Conservation (phyloP, 2,329 filamentous ascomycete species). For the Onygenales sp. region DNA sequence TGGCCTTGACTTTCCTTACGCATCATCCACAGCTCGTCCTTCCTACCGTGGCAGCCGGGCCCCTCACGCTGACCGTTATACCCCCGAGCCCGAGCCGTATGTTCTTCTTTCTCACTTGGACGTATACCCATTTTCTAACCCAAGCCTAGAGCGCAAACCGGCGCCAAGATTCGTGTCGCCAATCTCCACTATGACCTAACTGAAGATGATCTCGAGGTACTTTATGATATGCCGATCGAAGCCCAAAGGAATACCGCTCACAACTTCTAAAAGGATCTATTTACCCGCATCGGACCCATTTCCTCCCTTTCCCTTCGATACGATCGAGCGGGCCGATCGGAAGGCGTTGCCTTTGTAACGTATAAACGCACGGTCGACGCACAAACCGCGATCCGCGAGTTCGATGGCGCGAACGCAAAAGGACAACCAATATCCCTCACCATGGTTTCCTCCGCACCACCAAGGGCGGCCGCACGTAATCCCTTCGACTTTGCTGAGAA, state of each 20-base stretch:
- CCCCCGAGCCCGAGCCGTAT: slow-evolving; percentile 26
- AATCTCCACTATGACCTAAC: slow-evolving; percentile 90
- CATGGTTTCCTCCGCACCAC: slow-evolving; percentile 46
- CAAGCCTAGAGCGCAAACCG: slow-evolving; percentile 24
- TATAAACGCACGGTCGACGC: slow-evolving; percentile 66
- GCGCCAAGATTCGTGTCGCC: slow-evolving; percentile 70
- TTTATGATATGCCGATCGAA: slow-evolving; percentile 9
- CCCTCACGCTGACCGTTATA: slow-evolving; percentile 24
- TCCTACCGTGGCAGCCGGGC: slow-evolving; percentile 34
- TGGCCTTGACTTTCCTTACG: slow-evolving; percentile 13
- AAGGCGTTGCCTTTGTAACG: slow-evolving; percentile 74
- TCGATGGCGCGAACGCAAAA: slow-evolving; percentile 83
- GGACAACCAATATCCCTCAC: slow-evolving; percentile 72
- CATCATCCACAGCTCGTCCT: slow-evolving; percentile 26
- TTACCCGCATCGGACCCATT: slow-evolving; percentile 66
- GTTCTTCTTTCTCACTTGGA: slow-evolving; percentile 6
- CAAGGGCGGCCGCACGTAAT: slow-evolving; percentile 27
- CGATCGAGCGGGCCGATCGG: slow-evolving; percentile 79
- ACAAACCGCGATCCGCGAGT: slow-evolving; percentile 64
- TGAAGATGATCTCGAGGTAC: slow-evolving; percentile 70
- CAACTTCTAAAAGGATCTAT: slow-evolving; percentile 55
- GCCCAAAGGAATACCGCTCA: slow-evolving; percentile 10
- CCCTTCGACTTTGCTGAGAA: slow-evolving; percentile 42
- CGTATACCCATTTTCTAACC: neutral
- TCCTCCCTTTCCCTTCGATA: slow-evolving; percentile 62